Percentiles rank a stretch among this genome's conserved stretches.
These are phyloP conservation scores for Dictyostelium purpureum DNA, from an alignment of 78 protist genomes.

Conservation along the genomic window DNA sequence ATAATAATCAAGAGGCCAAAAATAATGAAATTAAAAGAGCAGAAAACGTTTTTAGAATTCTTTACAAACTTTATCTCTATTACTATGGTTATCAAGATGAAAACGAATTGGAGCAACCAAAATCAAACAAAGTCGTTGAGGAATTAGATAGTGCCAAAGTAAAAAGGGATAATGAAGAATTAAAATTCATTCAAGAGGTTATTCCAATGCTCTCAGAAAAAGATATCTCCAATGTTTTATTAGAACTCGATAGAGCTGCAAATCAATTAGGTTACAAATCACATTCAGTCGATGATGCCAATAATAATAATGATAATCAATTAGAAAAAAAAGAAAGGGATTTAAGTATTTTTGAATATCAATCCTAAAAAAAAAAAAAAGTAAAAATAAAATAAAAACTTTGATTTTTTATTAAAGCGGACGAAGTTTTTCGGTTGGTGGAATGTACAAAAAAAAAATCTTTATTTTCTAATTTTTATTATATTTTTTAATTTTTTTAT, in stretches of 20 bases:
- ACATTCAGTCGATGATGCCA: neutral
- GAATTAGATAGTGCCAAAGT: neutral
- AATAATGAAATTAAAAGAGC: neutral
- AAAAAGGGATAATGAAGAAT: neutral
- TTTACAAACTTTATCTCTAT: neutral
- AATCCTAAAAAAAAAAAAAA: too few species aligned
- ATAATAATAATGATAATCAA: too few species aligned
- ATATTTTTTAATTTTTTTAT: too few species aligned
- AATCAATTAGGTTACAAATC: neutral
- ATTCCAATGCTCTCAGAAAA: neutral
- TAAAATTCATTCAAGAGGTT: neutral
- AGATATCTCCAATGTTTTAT: neutral
- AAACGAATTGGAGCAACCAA: neutral
- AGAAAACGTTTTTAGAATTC: neutral
- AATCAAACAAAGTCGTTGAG: neutral
- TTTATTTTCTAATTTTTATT: too few species aligned
- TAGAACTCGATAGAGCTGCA: neutral
- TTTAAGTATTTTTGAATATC: neutral
- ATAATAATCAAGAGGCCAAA: neutral
- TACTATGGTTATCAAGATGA: neutral
- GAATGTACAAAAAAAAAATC: too few species aligned
- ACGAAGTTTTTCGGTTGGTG: too few species aligned
- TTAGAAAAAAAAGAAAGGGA: neutral
- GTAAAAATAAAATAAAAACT: too few species aligned
- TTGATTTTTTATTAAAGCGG: too few species aligned